Evolutionary conservation across 2,329 filamentous ascomycete genomes (phyloP).

Genomic region (Neofusicoccum sp.): DNA sequence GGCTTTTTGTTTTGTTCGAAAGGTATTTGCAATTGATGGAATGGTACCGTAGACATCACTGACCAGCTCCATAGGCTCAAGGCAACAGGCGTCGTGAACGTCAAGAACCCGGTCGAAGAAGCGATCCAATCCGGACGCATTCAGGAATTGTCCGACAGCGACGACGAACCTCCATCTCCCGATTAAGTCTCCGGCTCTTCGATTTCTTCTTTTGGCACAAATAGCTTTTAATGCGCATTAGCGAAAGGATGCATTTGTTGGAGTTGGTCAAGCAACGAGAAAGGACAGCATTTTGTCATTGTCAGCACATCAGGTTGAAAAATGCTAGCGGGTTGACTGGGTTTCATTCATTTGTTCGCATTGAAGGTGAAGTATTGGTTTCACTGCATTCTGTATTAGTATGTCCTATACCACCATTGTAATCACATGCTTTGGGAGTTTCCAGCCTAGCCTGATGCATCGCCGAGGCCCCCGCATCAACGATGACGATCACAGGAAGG

Average conservation of each 20-base stretch:
- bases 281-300: neutral
- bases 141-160: conserved; percentile 57
- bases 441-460: neutral
- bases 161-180: conserved; percentile 15
- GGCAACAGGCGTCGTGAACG: conserved; percentile 73
- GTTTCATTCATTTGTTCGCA: neutral
- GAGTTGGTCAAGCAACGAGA: conserved; percentile 19
- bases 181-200: neutral
- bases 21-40: conserved; percentile 52
- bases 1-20: conserved; percentile 88
- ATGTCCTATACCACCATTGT: conserved; percentile 6
- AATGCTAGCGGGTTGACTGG: neutral
- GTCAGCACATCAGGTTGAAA: conserved; percentile 1
- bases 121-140: conserved; percentile 71
- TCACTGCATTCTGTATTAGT: conserved; percentile 20
- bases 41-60: conserved; percentile 5
- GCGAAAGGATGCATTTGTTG: conserved; percentile 19
- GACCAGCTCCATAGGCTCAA: conserved; percentile 55
- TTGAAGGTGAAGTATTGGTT: conserved; percentile 1
- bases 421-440: conserved; percentile 16
- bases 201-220: conserved; percentile 6
- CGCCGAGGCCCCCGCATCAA: conserved; percentile 14
- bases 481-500: conserved; percentile 9
- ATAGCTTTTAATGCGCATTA: conserved; percentile 21
- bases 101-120: conserved; percentile 76